Evolutionary conservation across 495 filamentous ascomycete species (phyloP).

Genomic region (Apiosordaria backusii): DNA sequence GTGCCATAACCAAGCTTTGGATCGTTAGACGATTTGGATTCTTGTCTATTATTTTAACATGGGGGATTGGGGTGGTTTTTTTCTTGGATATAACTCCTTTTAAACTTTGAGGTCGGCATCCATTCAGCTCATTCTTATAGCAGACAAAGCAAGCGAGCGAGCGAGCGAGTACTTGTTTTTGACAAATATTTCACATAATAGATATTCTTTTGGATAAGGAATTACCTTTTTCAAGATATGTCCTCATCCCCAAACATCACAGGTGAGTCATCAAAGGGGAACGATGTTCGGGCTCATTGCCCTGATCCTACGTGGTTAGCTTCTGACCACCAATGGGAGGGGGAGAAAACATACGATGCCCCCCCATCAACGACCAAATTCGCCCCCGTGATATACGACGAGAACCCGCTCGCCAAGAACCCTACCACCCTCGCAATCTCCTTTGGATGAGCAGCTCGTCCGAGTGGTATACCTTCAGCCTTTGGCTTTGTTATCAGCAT

Average conservation of each 20-base stretch:
- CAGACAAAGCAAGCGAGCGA: not conserved
- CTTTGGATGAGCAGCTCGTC: conserved; percentile 37
- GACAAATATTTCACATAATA: not conserved
- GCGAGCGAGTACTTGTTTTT: not conserved
- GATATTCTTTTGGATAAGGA: not conserved
- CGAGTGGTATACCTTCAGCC: conserved; percentile 22
- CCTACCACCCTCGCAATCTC: conserved; percentile 59
- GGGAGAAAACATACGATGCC: conserved; percentile 38
- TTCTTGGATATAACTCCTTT: not conserved
- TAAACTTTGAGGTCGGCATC: not conserved
- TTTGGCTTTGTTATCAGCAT: conserved; percentile 22
- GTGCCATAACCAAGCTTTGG: conserved; percentile 42
- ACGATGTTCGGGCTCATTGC: conserved; percentile 45
- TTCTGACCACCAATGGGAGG: not conserved
- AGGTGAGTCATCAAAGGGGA: conserved; percentile 44
- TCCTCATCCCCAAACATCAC: not conserved
- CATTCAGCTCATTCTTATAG: not conserved
- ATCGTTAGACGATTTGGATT: conserved; percentile 26
- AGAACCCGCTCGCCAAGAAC: conserved; percentile 55
- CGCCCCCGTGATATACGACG: conserved; percentile 53
- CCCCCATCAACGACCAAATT: conserved; percentile 57
- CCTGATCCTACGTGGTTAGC: conserved; percentile 17
- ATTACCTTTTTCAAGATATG: not conserved
- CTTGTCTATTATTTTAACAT: not conserved
- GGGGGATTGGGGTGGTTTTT: not conserved